Conservation (phyloP, 371 early-diverging fungal species). For the Rhizopus sp. region DNA sequence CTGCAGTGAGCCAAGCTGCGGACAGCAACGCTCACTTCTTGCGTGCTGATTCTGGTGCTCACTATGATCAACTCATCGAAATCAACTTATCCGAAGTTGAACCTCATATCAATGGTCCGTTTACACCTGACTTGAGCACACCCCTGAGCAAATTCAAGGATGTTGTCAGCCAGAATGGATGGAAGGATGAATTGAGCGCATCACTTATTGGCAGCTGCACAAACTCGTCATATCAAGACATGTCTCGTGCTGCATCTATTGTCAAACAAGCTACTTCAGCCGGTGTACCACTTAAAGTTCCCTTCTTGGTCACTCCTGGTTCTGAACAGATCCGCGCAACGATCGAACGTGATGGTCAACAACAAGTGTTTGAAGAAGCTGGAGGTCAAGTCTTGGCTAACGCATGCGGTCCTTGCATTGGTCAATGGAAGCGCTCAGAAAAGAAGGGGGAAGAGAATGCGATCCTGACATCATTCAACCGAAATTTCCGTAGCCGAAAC, state of each 20-base stretch:
- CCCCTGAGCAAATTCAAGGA: constrained; percentile 85
- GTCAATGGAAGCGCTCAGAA: constrained; percentile 90
- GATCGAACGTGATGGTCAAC: constrained; percentile 91
- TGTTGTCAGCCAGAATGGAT: constrained; percentile 75
- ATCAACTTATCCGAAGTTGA: constrained; percentile 87
- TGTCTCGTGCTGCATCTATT: constrained; percentile 88
- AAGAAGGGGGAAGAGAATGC: constrained; percentile 76
- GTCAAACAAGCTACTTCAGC: constrained; percentile 82
- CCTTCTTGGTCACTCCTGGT: constrained; percentile 93
- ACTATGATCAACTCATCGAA: constrained; percentile 92
- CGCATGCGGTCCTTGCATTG: constrained; percentile 90
- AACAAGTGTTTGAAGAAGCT: constrained; percentile 74
- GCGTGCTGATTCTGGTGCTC: constrained; percentile 46
- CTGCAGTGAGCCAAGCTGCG: constrained; percentile 73
- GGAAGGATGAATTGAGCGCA: constrained; percentile 86
- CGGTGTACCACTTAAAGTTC: constrained; percentile 78
- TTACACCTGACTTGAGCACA: constrained; percentile 94
- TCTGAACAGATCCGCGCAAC: constrained; percentile 97
- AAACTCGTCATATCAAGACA: constrained; percentile 96
- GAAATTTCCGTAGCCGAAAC: constrained; percentile 95
- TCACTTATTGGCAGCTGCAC: constrained; percentile 96
- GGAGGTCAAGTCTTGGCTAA: constrained; percentile 90
- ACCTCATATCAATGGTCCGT: constrained; percentile 96
- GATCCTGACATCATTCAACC: constrained; percentile 95
- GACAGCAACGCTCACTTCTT: constrained; percentile 57